Evolutionary conservation across 2,329 filamentous ascomycete species (phyloP).

Genomic region (Plectosphaerella plurivora): DNA sequence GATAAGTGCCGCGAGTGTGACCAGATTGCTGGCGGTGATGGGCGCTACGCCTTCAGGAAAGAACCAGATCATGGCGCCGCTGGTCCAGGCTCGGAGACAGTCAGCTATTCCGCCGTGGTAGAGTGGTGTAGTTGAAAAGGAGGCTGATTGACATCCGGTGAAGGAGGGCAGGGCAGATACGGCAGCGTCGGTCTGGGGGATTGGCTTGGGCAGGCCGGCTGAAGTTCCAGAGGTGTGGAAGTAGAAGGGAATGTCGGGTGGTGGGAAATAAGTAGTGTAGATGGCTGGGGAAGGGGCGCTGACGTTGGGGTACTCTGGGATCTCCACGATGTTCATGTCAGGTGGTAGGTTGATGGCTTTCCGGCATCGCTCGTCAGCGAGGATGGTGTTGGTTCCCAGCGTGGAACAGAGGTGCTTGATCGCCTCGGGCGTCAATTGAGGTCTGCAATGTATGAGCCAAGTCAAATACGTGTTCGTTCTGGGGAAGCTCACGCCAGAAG

Average conservation of each 20-base stretch:
- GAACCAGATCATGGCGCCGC: constrained; percentile 54
- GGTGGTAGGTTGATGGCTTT: background rate
- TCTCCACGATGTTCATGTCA: constrained; percentile 27
- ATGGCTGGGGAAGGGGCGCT: constrained; percentile 48
- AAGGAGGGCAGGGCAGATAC: constrained; percentile 51
- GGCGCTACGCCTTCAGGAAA: constrained; percentile 53
- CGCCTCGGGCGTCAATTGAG: constrained; percentile 38
- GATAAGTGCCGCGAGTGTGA: constrained; percentile 38
- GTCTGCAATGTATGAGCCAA: constrained; percentile 23
- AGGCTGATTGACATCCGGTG: constrained; percentile 27
- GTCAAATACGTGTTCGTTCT: background rate
- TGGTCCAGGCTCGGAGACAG: constrained; percentile 57
- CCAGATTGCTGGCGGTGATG: constrained; percentile 51
- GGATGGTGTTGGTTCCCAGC: constrained; percentile 34
- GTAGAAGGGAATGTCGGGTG: constrained; percentile 51
- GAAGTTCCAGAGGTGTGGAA: constrained; percentile 64
- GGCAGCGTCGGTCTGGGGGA: constrained; percentile 49
- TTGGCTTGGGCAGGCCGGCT: constrained; percentile 58
- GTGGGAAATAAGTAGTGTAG: constrained; percentile 28
- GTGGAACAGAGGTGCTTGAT: constrained; percentile 48
- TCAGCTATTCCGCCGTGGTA: constrained; percentile 64
- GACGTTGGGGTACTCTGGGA: constrained; percentile 32
- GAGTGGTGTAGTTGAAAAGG: constrained; percentile 61
- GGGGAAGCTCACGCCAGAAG: constrained; percentile 43
- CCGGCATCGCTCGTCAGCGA: constrained; percentile 37